These are phyloP conservation scores for Cubamyces lactineus DNA, from an alignment of 768 basidiomycete genomes.

Conservation along the genomic window DNA sequence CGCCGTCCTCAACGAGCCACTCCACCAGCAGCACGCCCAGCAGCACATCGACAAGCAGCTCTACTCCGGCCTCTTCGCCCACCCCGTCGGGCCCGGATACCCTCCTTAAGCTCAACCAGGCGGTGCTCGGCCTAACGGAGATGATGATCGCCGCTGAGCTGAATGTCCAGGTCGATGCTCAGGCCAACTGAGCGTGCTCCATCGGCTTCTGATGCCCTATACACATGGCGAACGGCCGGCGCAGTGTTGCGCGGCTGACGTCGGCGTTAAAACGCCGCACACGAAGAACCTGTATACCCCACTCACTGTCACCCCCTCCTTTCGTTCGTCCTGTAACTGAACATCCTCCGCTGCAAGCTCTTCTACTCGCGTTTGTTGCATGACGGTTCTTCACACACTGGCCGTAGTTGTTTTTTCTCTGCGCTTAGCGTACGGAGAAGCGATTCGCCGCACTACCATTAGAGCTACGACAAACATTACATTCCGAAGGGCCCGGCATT, in stretches of 20 bases:
- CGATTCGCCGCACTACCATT: constrained; percentile 1
- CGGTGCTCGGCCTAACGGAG: constrained; percentile 33
- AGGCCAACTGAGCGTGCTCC: constrained; percentile 3
- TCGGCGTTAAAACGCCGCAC: background rate
- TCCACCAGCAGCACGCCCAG: constrained; percentile 8
- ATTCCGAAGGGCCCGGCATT: background rate
- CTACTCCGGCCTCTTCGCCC: constrained; percentile 32
- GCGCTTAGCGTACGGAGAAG: constrained; percentile 6
- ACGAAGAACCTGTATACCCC: constrained; percentile 6
- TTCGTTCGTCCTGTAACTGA: background rate
- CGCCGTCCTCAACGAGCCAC: constrained; percentile 22
- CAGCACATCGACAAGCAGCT: constrained; percentile 15
- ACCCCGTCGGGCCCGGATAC: constrained; percentile 37
- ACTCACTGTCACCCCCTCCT: background rate
- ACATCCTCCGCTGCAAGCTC: background rate
- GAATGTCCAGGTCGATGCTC: background rate
- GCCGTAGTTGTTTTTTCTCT: constrained; percentile 7
- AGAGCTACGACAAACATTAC: background rate
- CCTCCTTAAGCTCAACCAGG: constrained; percentile 40
- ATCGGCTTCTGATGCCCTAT: background rate
- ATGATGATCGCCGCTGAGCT: constrained; percentile 28
- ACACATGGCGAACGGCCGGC: background rate
- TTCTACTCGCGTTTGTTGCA: background rate
- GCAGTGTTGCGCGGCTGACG: background rate
- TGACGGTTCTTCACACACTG: background rate